Conservation (phyloP, 2,329 filamentous ascomycete genomes). For the Calonectria crousiana region DNA sequence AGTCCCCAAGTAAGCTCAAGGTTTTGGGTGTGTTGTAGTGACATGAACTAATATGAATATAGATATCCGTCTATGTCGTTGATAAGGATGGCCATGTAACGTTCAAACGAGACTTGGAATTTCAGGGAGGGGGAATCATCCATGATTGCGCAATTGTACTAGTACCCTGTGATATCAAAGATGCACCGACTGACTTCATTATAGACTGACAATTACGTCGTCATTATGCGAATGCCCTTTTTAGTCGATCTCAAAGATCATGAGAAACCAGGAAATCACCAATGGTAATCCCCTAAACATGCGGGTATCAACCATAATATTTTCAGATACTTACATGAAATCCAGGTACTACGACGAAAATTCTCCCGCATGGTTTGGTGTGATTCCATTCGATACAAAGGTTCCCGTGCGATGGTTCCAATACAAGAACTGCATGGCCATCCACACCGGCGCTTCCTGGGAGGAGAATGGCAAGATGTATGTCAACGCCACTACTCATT, state of each 20-base stretch:
- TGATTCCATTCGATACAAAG: background rate
- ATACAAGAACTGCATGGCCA: slow-evolving; percentile 2
- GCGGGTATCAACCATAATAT: too few relatives aligned
- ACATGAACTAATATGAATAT: background rate
- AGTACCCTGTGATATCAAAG: too few relatives aligned
- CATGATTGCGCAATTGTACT: slow-evolving; percentile 1
- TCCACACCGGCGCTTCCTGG: background rate
- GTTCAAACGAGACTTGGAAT: background rate
- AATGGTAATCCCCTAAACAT: background rate
- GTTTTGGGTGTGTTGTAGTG: too few relatives aligned
- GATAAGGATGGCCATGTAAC: background rate
- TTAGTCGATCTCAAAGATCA: background rate
- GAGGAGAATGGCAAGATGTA: background rate
- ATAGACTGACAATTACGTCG: background rate
- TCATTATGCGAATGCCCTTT: background rate
- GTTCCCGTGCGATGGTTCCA: background rate
- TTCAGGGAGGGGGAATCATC: background rate
- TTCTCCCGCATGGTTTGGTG: background rate
- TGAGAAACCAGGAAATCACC: background rate
- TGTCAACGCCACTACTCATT: background rate
- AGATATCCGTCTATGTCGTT: background rate
- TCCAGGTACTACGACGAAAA: background rate
- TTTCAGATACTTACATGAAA: too few relatives aligned
- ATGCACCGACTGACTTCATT: background rate
- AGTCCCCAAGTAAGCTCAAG: background rate